phyloP scores from a whole-genome alignment of 768 basidiomycete genomes.

The Scleroderma citrinum region DNA sequence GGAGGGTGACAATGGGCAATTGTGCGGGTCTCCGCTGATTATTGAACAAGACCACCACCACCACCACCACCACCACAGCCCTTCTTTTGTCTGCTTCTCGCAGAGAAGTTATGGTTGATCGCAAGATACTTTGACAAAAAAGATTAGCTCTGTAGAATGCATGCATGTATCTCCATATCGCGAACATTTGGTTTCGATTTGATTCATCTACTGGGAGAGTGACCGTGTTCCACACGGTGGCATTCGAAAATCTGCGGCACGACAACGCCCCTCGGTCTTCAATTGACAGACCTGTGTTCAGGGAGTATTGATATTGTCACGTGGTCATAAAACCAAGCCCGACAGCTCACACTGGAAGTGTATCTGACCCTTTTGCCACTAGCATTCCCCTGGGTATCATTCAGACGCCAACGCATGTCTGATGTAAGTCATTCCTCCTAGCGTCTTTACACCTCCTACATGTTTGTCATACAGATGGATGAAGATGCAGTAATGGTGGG shows the following conservation, averaged over 20 bases:
- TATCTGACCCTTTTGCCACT: neutral
- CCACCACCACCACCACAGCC: no score
- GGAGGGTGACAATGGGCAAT: conserved; percentile 2
- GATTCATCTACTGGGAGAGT: no score
- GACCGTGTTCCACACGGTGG: no score
- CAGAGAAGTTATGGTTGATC: neutral
- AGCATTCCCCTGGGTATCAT: neutral
- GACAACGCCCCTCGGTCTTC: no score
- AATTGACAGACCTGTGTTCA: no score
- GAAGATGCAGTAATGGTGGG: conserved; percentile 25
- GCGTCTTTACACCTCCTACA: neutral
- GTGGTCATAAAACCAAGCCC: neutral
- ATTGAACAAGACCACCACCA: no score
- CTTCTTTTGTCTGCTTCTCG: no score
- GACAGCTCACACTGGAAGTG: neutral
- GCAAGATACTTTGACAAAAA: no score
- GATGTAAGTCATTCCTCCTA: neutral
- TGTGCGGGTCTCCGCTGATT: conserved; percentile 2
- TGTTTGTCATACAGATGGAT: conserved; percentile 22
- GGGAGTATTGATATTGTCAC: no score
- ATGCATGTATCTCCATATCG: no score
- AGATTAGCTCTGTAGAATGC: no score
- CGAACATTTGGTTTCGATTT: conserved; percentile 3
- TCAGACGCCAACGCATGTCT: neutral
- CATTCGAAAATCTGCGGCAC: neutral